These are phyloP conservation scores for Tricholoma hemisulphureum DNA, from an alignment of 768 basidiomycete genomes.

Conservation along the genomic window DNA sequence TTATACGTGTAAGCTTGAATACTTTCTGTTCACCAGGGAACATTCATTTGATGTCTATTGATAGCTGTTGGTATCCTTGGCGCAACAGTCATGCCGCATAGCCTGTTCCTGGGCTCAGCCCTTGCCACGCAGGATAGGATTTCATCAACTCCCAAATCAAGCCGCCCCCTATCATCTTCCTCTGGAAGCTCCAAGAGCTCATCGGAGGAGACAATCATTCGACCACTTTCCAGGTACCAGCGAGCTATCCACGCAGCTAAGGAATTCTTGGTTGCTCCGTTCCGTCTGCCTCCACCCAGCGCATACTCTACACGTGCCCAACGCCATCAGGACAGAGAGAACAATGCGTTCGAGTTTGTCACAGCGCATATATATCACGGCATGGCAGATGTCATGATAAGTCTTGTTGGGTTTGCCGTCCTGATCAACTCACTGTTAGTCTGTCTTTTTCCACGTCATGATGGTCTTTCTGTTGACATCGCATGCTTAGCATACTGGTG, in stretches of 20 bases:
- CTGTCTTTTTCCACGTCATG: slow-evolving; percentile 18
- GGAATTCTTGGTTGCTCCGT: slow-evolving; percentile 30
- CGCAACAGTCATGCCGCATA: slow-evolving; percentile 93
- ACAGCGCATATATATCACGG: slow-evolving; percentile 64
- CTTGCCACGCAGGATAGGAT: slow-evolving; percentile 83
- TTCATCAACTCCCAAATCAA: slow-evolving; percentile 28
- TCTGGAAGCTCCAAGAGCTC: slow-evolving; percentile 6
- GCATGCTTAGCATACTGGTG: slow-evolving; percentile 63
- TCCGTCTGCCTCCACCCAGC: slow-evolving; percentile 38
- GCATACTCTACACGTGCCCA: slow-evolving; percentile 34
- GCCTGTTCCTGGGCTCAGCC: slow-evolving; percentile 84
- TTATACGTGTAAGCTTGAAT: slow-evolving; percentile 54
- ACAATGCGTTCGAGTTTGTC: slow-evolving; percentile 55
- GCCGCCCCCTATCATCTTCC: slow-evolving; percentile 19
- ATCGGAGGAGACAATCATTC: slow-evolving; percentile 6
- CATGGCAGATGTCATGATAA: slow-evolving; percentile 61
- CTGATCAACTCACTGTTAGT: slow-evolving; percentile 78
- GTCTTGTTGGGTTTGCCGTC: slow-evolving; percentile 81
- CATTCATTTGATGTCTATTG: neutral
- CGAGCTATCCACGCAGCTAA: slow-evolving; percentile 18
- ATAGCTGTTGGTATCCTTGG: slow-evolving; percentile 71
- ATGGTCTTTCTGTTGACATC: neutral
- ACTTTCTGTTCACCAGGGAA: neutral
- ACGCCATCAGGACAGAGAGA: slow-evolving; percentile 53
- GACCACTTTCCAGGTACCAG: neutral